Evolutionary conservation across 2,329 filamentous ascomycete species (phyloP).

Genomic region (Xylariaceae sp.): DNA sequence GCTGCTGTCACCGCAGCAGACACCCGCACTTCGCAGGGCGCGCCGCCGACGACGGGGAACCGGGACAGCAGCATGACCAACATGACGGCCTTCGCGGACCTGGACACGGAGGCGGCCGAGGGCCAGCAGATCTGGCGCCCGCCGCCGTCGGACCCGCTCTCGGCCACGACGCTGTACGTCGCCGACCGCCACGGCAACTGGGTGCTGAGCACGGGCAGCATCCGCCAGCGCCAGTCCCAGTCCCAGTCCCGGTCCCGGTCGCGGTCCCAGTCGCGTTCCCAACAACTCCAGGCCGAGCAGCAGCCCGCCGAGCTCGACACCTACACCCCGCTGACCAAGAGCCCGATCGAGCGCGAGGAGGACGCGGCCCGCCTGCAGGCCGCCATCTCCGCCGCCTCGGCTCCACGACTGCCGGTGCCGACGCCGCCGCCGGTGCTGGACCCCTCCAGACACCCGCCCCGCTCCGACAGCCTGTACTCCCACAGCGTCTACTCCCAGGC

Average conservation of each 20-base stretch:
- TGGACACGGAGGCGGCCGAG: slow-evolving; percentile 26
- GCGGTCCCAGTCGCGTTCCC: too few relatives aligned
- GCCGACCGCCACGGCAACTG: slow-evolving; percentile 47
- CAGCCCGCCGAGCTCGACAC: slow-evolving; percentile 21
- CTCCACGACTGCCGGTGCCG: too few relatives aligned
- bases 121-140: slow-evolving; percentile 43
- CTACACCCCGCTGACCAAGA: slow-evolving; percentile 24
- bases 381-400: slow-evolving; percentile 15
- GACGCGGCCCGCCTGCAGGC: slow-evolving; percentile 17
- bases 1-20: slow-evolving; percentile 19
- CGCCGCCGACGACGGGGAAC: slow-evolving; percentile 41
- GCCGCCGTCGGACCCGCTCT: slow-evolving; percentile 36
- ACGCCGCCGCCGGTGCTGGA: too few relatives aligned
- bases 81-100: slow-evolving; percentile 24
- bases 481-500: slow-evolving; percentile 31
- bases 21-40: slow-evolving; percentile 32
- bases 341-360: slow-evolving; percentile 20
- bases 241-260: too few relatives aligned
- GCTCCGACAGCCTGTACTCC: too few relatives aligned
- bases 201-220: slow-evolving; percentile 36
- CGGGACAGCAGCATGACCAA: slow-evolving; percentile 35
- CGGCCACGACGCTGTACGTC: slow-evolving; percentile 40
- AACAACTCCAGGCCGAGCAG: too few relatives aligned
- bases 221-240: slow-evolving; percentile 14
- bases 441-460: too few relatives aligned